phyloP scores from a whole-genome alignment of 495 filamentous ascomycete genomes.

The Penicillium ochrochloron region DNA sequence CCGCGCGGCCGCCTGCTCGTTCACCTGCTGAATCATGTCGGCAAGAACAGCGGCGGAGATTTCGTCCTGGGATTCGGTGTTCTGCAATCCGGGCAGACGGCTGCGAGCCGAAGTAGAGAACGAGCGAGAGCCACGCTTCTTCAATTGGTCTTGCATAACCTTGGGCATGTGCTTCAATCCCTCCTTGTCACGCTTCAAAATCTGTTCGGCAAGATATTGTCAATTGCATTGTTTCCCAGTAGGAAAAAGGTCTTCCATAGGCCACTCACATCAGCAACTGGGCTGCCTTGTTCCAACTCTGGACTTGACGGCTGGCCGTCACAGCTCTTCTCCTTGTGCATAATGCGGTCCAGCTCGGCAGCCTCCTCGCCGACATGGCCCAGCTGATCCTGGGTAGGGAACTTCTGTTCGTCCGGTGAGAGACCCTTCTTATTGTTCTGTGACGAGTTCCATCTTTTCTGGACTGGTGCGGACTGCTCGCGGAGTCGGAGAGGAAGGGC shows the following conservation, averaged over 20 bases:
- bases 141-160: constrained; percentile 65
- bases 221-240: neutral
- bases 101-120: constrained; percentile 61
- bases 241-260: neutral
- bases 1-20: constrained; percentile 36
- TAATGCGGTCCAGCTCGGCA: constrained; percentile 58
- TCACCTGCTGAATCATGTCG: constrained; percentile 45
- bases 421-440: constrained; percentile 48
- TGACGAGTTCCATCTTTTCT: constrained; percentile 49
- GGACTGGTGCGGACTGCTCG: constrained; percentile 26
- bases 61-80: constrained; percentile 23
- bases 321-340: constrained; percentile 47
- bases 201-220: constrained; percentile 42
- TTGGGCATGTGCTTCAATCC: constrained; percentile 67
- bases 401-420: constrained; percentile 43
- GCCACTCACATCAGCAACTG: constrained; percentile 63
- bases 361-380: constrained; percentile 70
- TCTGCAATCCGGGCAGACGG: constrained; percentile 34
- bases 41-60: constrained; percentile 42
- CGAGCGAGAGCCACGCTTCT: constrained; percentile 54
- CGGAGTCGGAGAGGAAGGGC: constrained; percentile 32
- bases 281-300: constrained; percentile 68
- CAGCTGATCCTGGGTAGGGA: constrained; percentile 59
- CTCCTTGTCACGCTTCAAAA: constrained; percentile 66
- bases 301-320: constrained; percentile 55